Evolutionary conservation across 78 protist species (phyloP).

Genomic region (Reticulomyxa filosa): DNA sequence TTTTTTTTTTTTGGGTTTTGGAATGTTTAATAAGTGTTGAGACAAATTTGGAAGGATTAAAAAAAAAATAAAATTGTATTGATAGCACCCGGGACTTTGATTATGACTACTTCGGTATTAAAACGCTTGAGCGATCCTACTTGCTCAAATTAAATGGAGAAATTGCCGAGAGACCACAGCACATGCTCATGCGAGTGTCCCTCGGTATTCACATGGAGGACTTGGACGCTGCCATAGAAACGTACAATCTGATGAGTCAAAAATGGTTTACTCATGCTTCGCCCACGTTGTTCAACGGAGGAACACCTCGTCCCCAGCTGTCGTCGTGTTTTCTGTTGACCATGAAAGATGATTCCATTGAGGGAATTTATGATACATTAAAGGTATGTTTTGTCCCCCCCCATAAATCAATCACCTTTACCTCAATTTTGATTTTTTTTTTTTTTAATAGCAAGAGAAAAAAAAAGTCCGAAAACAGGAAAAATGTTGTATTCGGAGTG

Average conservation of each 20-base stretch:
- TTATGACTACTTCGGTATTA: conserved; percentile 4
- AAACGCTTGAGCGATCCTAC: conserved; percentile 15
- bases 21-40: too few species aligned
- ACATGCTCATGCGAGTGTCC: conserved; percentile 89
- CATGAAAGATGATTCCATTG: conserved; percentile 31
- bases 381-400: conserved; percentile 27
- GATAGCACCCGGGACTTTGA: background rate
- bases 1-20: too few species aligned
- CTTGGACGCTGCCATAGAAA: conserved; percentile 49
- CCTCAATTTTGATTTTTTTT: too few species aligned
- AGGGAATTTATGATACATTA: conserved; percentile 83
- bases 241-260: conserved; percentile 54
- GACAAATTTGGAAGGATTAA: too few species aligned
- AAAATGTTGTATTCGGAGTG: too few species aligned
- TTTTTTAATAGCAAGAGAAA: too few species aligned
- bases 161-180: conserved; percentile 89
- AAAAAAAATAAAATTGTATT: too few species aligned
- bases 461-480: too few species aligned
- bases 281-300: conserved; percentile 26
- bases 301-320: conserved; percentile 73
- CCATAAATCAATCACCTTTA: too few species aligned
- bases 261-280: conserved; percentile 11
- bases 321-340: conserved; percentile 79
- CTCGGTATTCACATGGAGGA: conserved; percentile 71
- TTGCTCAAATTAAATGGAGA: background rate